Conservation (phyloP, 164 flowering plant species). For the Vitis rotundifolia region DNA sequence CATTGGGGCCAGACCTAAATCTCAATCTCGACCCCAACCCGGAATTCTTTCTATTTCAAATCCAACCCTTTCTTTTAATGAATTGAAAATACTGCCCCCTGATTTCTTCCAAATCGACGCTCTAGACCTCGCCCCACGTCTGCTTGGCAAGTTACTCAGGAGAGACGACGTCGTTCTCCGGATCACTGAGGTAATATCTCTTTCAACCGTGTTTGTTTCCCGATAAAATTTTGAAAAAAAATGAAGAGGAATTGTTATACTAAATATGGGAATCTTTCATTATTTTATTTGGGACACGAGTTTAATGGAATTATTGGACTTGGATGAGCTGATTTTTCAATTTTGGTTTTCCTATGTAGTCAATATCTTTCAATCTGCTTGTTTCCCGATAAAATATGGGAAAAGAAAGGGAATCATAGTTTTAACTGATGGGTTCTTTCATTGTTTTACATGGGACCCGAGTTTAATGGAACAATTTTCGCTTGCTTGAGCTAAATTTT, state of each 20-base stretch:
- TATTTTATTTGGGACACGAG: background rate
- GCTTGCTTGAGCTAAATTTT: too few relatives aligned
- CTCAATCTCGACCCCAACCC: background rate
- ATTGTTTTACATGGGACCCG: background rate
- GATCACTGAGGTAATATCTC: conserved; percentile 77
- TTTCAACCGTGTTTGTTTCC: background rate
- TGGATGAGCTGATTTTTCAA: too few relatives aligned
- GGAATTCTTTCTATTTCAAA: too few relatives aligned
- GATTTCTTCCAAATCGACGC: conserved; percentile 81
- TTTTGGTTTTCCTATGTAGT: background rate
- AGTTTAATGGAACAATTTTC: too few relatives aligned
- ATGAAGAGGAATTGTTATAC: too few relatives aligned
- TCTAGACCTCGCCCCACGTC: conserved; percentile 88
- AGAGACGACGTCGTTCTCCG: conserved; percentile 84
- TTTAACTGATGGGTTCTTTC: background rate
- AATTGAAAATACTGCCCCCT: conserved; percentile 32
- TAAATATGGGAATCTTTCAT: background rate
- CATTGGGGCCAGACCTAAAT: conserved; percentile 4
- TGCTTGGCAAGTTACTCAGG: conserved; percentile 88
- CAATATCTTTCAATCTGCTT: background rate
- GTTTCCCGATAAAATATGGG: conserved; percentile 1
- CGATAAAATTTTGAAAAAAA: too few relatives aligned
- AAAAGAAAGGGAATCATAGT: background rate
- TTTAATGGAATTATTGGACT: background rate
- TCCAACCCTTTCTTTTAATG: background rate